Conservation (phyloP, 140 eudicot genomes). For the Oenanthe javanica region DNA sequence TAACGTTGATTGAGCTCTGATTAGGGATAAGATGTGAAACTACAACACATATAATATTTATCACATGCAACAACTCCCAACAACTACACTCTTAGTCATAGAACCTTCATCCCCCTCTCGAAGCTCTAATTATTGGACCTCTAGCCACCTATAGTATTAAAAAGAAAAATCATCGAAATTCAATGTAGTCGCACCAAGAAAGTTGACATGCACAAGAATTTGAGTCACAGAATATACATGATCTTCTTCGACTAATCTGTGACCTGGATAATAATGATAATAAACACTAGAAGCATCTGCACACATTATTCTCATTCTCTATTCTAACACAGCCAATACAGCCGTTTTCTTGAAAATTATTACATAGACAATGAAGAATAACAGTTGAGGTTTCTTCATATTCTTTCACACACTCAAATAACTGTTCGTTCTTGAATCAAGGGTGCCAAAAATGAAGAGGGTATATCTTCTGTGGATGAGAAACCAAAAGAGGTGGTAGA, state of each 20-base stretch:
- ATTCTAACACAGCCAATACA: not conserved
- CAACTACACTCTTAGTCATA: not conserved
- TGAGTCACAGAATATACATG: not conserved
- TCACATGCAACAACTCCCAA: conserved; percentile 9
- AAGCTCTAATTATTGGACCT: not conserved
- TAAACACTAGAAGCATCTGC: not conserved
- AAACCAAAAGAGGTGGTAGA: not conserved
- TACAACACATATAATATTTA: not conserved
- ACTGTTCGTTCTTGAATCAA: not conserved
- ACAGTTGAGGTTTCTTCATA: not conserved
- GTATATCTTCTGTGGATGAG: not conserved
- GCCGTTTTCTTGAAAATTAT: not conserved
- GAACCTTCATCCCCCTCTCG: not conserved
- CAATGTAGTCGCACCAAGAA: not conserved
- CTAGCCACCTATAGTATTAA: not conserved
- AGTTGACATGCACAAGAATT: not conserved
- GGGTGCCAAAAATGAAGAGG: not conserved
- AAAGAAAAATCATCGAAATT: not conserved
- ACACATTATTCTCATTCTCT: not conserved
- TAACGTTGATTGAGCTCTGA: not conserved
- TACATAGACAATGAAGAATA: not conserved
- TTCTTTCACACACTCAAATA: not conserved
- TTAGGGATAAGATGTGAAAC: not conserved
- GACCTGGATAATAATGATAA: not conserved
- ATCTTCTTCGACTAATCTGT: not conserved